Conservation (phyloP, 257 asterid genomes). For the Eustoma russellianum region DNA sequence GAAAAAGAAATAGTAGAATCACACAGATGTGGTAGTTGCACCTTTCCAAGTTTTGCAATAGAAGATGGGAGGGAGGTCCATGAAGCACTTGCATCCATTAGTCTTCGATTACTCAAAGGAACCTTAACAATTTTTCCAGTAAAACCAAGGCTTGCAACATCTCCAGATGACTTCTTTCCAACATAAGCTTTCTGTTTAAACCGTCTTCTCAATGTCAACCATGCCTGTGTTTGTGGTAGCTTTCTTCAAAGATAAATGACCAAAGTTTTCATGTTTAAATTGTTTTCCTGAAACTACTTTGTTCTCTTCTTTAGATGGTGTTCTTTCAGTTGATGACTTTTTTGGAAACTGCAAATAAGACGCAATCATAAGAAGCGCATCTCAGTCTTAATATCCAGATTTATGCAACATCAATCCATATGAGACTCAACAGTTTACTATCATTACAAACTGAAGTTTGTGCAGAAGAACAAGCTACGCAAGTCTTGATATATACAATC, state of each 20-base stretch:
- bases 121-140: constrained; percentile 72
- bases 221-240: constrained; percentile 36
- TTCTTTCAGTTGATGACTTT: constrained; percentile 58
- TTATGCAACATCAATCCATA: not conserved
- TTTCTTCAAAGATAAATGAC: constrained; percentile 36
- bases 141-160: constrained; percentile 44
- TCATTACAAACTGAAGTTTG: not conserved
- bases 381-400: not conserved
- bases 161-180: constrained; percentile 54
- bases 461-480: not conserved
- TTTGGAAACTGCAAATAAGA: constrained; percentile 52
- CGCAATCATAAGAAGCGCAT: not conserved
- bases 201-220: constrained; percentile 36
- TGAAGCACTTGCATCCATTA: constrained; percentile 63
- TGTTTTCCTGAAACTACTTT: constrained; percentile 39
- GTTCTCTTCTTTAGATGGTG: constrained; percentile 50
- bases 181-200: constrained; percentile 31
- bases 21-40: constrained; percentile 7
- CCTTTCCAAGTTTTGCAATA: constrained; percentile 88
- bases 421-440: not conserved
- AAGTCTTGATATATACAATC: not conserved
- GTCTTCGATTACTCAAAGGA: constrained; percentile 45
- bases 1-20: constrained; percentile 6
- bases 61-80: constrained; percentile 84
- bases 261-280: constrained; percentile 44